These are phyloP conservation scores for Serpula lacrymans DNA, from an alignment of 768 basidiomycete species.

Conservation along the genomic window DNA sequence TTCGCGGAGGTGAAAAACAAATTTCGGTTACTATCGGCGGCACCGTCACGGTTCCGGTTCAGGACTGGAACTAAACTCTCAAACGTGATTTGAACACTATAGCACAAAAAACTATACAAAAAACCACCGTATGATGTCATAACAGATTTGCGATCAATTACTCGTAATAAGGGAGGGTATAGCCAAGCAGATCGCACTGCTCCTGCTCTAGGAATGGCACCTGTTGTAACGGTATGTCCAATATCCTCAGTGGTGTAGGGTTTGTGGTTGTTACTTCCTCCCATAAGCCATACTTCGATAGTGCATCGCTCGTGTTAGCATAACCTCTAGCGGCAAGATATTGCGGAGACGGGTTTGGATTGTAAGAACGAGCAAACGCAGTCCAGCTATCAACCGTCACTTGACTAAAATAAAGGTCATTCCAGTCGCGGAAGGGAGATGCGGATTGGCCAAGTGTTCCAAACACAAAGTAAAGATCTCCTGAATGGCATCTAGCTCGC, in stretches of 20 bases:
- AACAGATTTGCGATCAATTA: no score
- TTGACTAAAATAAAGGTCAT: slow-evolving; percentile 44
- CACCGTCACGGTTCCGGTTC: no score
- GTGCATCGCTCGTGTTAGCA: slow-evolving; percentile 28
- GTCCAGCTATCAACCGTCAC: slow-evolving; percentile 44
- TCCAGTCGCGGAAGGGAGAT: slow-evolving; percentile 42
- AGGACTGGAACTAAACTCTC: no score
- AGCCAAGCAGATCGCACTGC: slow-evolving; percentile 1
- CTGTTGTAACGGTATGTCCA: neutral
- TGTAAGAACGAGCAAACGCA: slow-evolving; percentile 42
- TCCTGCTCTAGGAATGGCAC: neutral
- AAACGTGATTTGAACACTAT: no score
- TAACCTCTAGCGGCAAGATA: slow-evolving; percentile 45
- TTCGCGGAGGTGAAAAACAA: no score
- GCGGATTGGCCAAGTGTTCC: slow-evolving; percentile 35
- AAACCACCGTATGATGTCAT: neutral
- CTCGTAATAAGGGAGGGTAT: neutral
- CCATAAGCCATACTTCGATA: slow-evolving; percentile 1
- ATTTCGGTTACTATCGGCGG: no score
- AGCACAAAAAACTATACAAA: neutral
- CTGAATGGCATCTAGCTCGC: slow-evolving; percentile 33
- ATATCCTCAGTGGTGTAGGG: neutral
- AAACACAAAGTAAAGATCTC: slow-evolving; percentile 30
- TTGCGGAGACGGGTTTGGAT: slow-evolving; percentile 42
- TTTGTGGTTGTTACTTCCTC: slow-evolving; percentile 1